These are phyloP conservation scores for Spizellomyces sp. DNA, from an alignment of 192 early-diverging fungal genomes.

Conservation along the genomic window DNA sequence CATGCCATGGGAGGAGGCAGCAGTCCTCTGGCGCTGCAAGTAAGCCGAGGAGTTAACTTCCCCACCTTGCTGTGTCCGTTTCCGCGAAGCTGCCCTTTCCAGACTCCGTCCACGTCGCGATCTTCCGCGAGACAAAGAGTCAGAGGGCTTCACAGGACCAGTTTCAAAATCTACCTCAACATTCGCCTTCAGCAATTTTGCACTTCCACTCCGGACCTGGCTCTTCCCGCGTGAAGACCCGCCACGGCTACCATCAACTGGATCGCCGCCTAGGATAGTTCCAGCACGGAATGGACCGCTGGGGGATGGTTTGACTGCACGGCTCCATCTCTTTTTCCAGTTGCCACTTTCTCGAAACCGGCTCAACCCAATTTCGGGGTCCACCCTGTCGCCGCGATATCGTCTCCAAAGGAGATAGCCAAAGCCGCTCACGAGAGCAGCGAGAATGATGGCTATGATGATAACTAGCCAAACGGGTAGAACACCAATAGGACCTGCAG, in stretches of 20 bases:
- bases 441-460: constrained; percentile 16
- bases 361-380: neutral
- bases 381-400: constrained; percentile 8
- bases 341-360: constrained; percentile 29
- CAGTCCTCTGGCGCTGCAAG: neutral
- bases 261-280: constrained; percentile 14
- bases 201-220: neutral
- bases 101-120: neutral
- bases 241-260: neutral
- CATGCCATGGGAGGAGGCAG: too few relatives aligned
- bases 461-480: constrained; percentile 23
- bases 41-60: neutral
- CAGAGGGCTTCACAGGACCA: too few relatives aligned
- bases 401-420: constrained; percentile 27
- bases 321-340: constrained; percentile 31
- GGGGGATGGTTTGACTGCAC: constrained; percentile 1
- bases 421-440: constrained; percentile 15
- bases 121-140: neutral
- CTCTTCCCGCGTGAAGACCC: neutral
- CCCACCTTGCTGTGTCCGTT: neutral
- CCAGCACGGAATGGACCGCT: constrained; percentile 15
- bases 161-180: too few relatives aligned
- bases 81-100: neutral
- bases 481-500: constrained; percentile 16
- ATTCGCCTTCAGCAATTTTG: neutral